phyloP scores from a whole-genome alignment of 78 protist species.

The Salpingoeca rosetta region DNA sequence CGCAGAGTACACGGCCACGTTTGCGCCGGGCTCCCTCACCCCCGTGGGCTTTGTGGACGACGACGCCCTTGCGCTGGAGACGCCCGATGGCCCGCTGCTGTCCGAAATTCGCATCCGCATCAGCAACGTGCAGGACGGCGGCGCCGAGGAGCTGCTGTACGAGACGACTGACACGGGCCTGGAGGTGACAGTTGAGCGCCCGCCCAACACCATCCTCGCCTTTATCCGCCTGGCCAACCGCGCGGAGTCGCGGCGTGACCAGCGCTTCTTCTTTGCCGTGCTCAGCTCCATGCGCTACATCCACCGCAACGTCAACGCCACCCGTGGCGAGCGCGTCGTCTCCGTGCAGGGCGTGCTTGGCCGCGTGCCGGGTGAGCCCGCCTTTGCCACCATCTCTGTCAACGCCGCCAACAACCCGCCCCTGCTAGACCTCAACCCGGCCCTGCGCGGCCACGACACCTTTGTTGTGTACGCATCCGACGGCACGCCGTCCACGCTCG shows the following conservation, averaged over 20 bases:
- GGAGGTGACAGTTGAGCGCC: too few species aligned
- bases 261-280: background rate
- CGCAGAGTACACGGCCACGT: background rate
- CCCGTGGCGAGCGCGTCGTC: too few species aligned
- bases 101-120: background rate
- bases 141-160: background rate
- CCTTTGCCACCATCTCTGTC: too few species aligned
- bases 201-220: background rate
- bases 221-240: background rate
- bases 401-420: too few species aligned
- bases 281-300: background rate
- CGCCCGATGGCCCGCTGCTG: background rate
- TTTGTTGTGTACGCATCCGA: too few species aligned
- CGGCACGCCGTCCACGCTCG: too few species aligned
- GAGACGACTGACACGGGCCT: background rate
- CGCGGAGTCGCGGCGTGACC: background rate
- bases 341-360: too few species aligned
- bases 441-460: too few species aligned
- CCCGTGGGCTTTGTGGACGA: background rate
- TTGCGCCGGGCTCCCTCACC: background rate
- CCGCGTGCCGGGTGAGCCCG: too few species aligned
- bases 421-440: too few species aligned
- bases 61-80: background rate
- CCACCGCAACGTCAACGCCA: too few species aligned
- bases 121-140: background rate